Conservation (phyloP, 768 basidiomycete genomes). For the Tulasnella sp. region DNA sequence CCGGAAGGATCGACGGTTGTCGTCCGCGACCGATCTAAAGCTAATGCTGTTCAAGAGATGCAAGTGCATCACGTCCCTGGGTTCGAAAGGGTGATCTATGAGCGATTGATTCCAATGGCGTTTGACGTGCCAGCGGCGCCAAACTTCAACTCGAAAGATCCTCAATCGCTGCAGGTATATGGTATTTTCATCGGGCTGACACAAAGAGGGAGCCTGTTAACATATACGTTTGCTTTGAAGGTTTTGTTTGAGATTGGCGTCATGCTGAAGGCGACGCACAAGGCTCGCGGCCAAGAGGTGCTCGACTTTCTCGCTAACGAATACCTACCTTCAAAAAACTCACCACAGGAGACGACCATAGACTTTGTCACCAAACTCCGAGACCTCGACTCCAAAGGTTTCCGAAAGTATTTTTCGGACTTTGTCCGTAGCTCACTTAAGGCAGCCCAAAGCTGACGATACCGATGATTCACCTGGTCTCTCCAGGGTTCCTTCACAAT, state of each 20-base stretch:
- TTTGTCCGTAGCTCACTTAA: constrained; percentile 36
- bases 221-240: constrained; percentile 32
- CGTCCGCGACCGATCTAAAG: constrained; percentile 20
- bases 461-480: too few relatives aligned
- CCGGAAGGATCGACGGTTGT: constrained; percentile 32
- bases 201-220: not conserved
- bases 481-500: too few relatives aligned
- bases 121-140: constrained; percentile 73
- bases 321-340: constrained; percentile 81
- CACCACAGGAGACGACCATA: constrained; percentile 65
- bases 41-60: constrained; percentile 24
- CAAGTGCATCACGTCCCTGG: constrained; percentile 51
- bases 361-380: constrained; percentile 71
- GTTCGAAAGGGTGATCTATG: constrained; percentile 87
- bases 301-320: constrained; percentile 66
- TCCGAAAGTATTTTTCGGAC: constrained; percentile 81
- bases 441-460: too few relatives aligned
- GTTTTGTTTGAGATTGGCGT: constrained; percentile 83
- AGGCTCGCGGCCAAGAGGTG: constrained; percentile 71
- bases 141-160: constrained; percentile 81
- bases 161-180: constrained; percentile 71
- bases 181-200: not conserved
- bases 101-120: constrained; percentile 66
- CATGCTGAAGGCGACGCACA: constrained; percentile 67
- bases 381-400: constrained; percentile 60